phyloP scores from a whole-genome alignment of 768 basidiomycete species.

The Amanita pallidorosea region DNA sequence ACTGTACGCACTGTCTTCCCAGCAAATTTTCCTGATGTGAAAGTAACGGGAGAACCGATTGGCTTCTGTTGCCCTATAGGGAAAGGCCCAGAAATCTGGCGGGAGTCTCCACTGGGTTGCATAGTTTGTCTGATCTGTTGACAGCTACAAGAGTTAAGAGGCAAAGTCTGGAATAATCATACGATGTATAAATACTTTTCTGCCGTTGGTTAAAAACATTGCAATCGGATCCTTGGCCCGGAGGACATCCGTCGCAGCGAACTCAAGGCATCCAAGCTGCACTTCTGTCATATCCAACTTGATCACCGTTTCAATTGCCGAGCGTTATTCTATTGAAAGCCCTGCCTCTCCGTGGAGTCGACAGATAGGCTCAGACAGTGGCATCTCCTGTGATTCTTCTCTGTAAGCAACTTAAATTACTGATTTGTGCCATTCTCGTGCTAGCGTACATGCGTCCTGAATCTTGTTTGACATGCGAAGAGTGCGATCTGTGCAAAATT shows the following conservation, averaged over 20 bases:
- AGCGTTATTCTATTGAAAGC: background rate
- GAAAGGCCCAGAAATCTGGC: slow-evolving; percentile 18
- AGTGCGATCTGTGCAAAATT: background rate
- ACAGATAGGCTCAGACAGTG: slow-evolving; percentile 1
- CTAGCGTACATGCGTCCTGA: slow-evolving; percentile 4
- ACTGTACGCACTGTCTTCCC: slow-evolving; percentile 38
- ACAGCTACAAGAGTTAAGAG: background rate
- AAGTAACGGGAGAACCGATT: slow-evolving; percentile 32
- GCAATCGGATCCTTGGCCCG: background rate
- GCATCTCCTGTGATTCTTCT: slow-evolving; percentile 2
- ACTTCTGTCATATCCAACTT: slow-evolving; percentile 1
- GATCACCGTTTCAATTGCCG: background rate
- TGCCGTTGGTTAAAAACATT: background rate
- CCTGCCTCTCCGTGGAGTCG: background rate
- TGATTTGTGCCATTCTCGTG: background rate
- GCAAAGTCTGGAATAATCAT: background rate
- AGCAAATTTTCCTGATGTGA: slow-evolving; percentile 43
- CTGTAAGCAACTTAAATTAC: background rate
- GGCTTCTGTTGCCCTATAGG: slow-evolving; percentile 11
- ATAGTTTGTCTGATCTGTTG: slow-evolving; percentile 1
- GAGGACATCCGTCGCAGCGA: slow-evolving; percentile 1
- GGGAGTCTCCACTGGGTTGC: slow-evolving; percentile 17
- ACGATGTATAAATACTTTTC: slow-evolving; percentile 7
- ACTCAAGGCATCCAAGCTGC: slow-evolving; percentile 5
- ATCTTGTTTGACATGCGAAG: slow-evolving; percentile 6